These are phyloP conservation scores for Petunia hybrid DNA, from an alignment of 305 asterid species.

Conservation along the genomic window DNA sequence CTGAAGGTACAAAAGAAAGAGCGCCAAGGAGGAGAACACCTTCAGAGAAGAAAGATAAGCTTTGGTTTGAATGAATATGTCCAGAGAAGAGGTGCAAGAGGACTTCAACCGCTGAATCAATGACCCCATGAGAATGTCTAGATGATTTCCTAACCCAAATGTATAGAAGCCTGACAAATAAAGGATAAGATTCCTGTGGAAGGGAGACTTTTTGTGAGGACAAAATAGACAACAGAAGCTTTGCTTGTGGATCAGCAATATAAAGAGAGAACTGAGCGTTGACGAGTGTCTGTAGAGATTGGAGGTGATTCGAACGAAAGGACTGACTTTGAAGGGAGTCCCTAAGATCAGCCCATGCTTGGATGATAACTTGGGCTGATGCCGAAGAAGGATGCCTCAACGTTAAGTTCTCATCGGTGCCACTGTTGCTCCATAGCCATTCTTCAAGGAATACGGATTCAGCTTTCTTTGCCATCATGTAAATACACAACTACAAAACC, in stretches of 20 bases:
- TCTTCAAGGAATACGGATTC: conserved; percentile 78
- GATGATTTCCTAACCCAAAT: conserved; percentile 82
- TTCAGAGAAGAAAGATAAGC: conserved; percentile 66
- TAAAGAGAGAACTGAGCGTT: conserved; percentile 66
- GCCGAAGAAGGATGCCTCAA: conserved; percentile 50
- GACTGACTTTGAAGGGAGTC: conserved; percentile 57
- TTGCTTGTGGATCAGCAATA: conserved; percentile 94
- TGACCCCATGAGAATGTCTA: conserved; percentile 61
- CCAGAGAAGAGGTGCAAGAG: conserved; percentile 53
- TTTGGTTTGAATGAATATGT: conserved; percentile 45
- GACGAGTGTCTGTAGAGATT: conserved; percentile 65
- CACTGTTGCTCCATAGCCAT: conserved; percentile 60
- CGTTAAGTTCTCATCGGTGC: conserved; percentile 44
- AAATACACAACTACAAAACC: conserved; percentile 44
- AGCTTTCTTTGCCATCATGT: conserved; percentile 65
- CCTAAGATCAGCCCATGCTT: conserved; percentile 93
- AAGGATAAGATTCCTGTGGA: conserved; percentile 69
- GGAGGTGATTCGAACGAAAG: conserved; percentile 63
- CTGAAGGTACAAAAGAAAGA: conserved; percentile 58
- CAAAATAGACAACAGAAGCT: conserved; percentile 69
- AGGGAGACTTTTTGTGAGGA: conserved; percentile 59
- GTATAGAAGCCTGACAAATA: conserved; percentile 76
- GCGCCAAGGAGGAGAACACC: conserved; percentile 85
- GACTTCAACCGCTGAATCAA: conserved; percentile 61
- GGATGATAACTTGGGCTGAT: conserved; percentile 78